These are phyloP conservation scores for Nicotiana sylvestris DNA, from an alignment of 257 asterid genomes.

Conservation along the genomic window DNA sequence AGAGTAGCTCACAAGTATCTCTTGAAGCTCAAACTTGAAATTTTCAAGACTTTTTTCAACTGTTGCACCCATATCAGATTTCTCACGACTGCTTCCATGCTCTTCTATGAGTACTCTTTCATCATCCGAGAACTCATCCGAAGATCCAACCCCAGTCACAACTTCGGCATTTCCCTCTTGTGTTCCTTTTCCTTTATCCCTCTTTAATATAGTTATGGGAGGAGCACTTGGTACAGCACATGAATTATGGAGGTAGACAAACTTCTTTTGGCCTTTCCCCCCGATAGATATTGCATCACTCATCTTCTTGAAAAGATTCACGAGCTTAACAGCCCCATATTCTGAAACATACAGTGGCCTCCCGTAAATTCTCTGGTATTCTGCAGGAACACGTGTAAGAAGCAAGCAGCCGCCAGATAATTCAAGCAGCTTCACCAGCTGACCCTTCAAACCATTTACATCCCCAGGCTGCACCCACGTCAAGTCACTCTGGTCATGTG, in stretches of 20 bases:
- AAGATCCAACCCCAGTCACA: conserved; percentile 38
- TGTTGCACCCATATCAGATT: conserved; percentile 18
- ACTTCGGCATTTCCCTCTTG: conserved; percentile 34
- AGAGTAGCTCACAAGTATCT: conserved; percentile 82
- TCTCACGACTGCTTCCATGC: conserved; percentile 21
- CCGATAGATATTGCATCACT: conserved; percentile 44
- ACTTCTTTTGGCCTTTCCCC: conserved; percentile 56
- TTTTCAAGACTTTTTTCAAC: conserved; percentile 33
- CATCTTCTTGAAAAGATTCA: conserved; percentile 73
- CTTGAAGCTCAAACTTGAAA: conserved; percentile 82
- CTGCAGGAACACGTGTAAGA: conserved; percentile 57
- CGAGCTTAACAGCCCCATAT: conserved; percentile 66
- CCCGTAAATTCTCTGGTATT: conserved; percentile 67
- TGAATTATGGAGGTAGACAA: conserved; percentile 43
- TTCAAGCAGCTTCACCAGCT: conserved; percentile 71
- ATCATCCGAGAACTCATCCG: conserved; percentile 67
- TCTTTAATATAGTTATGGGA: conserved; percentile 33
- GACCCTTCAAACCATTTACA: conserved; percentile 70
- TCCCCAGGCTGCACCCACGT: conserved; percentile 88
- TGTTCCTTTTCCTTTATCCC: conserved; percentile 46
- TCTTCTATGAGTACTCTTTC: conserved; percentile 41
- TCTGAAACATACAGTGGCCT: conserved; percentile 77
- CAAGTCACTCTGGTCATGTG: conserved; percentile 38
- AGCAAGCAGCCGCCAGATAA: conserved; percentile 64
- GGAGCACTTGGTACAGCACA: conserved; percentile 34